phyloP scores from a whole-genome alignment of 2,329 filamentous ascomycete genomes.

The Diaporthe longicolla region DNA sequence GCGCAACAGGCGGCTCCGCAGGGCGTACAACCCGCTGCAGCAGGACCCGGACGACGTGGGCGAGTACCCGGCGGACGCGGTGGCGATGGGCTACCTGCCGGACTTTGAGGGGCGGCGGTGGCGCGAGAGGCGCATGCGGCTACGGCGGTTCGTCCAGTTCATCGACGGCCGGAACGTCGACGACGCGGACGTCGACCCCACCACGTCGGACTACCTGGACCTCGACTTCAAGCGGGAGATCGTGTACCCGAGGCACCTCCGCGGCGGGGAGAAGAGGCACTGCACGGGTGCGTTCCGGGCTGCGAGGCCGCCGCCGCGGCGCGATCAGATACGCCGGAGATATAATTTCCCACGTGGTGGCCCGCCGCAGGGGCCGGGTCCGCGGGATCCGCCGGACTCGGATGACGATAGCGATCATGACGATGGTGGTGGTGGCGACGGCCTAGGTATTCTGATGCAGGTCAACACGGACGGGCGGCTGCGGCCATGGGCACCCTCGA shows the following conservation, averaged over 20 bases:
- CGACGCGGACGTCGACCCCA: slow-evolving; percentile 1
- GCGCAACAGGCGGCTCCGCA: slow-evolving; percentile 13
- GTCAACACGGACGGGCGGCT: not conserved
- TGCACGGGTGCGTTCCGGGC: slow-evolving; percentile 15
- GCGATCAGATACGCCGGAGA: not conserved
- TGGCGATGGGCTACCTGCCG: slow-evolving; percentile 35
- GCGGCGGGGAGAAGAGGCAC: slow-evolving; percentile 5
- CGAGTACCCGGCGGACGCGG: slow-evolving; percentile 33
- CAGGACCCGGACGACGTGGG: slow-evolving; percentile 27
- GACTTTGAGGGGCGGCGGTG: slow-evolving; percentile 32
- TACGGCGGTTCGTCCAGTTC: slow-evolving; percentile 31
- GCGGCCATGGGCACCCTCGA: not conserved
- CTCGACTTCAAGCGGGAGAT: slow-evolving; percentile 15
- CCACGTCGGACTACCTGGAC: slow-evolving; percentile 8
- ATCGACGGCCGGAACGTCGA: slow-evolving; percentile 7
- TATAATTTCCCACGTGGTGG: not conserved
- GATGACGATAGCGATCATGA: not conserved
- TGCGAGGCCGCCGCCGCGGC: slow-evolving; percentile 6
- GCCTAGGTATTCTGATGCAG: too few relatives aligned
- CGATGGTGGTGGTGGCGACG: not conserved
- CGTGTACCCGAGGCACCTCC: not conserved
- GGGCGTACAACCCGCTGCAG: slow-evolving; percentile 27
- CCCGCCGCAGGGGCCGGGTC: too few relatives aligned
- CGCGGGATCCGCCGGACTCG: not conserved
- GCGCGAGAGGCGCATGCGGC: slow-evolving; percentile 40